A percentile compares a stretch with the other conserved stretches of the same genome.
Conservation (phyloP, 108 stramenopile species). For the Aurantiochytrium sp. region DNA sequence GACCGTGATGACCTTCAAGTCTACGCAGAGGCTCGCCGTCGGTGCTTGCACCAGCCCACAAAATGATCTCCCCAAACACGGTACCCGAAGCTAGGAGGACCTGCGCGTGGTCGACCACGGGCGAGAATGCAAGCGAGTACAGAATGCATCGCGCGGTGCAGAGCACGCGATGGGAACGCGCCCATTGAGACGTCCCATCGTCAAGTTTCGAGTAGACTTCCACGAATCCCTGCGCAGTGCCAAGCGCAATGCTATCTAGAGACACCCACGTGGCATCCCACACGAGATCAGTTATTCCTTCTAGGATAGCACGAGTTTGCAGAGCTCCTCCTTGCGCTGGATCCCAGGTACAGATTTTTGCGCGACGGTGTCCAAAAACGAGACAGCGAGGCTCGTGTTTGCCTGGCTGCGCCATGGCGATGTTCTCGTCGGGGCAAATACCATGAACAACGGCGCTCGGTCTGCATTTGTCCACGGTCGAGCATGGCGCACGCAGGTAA, state of each 20-base stretch:
- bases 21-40: not conserved
- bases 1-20: not conserved
- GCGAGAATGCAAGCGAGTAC: slow-evolving; percentile 4
- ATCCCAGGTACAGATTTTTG: not conserved
- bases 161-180: not conserved
- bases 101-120: not conserved
- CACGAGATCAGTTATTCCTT: not conserved
- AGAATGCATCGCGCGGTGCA: not conserved
- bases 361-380: not conserved
- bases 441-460: not conserved
- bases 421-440: not conserved
- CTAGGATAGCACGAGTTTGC: not conserved
- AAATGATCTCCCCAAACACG: not conserved
- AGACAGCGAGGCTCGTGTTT: not conserved
- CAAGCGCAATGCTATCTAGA: not conserved
- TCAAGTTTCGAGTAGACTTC: not conserved
- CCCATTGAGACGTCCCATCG: not conserved
- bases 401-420: not conserved
- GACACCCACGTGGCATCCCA: not conserved
- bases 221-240: not conserved
- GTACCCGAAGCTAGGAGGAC: not conserved
- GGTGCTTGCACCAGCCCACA: not conserved
- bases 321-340: not conserved
- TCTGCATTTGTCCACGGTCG: not conserved
- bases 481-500: too few species aligned